Evolutionary conservation across 495 filamentous ascomycete species (phyloP), one percentile per base, ranked within the genome.

Genomic region (Apodospora peruviana): DNA sequence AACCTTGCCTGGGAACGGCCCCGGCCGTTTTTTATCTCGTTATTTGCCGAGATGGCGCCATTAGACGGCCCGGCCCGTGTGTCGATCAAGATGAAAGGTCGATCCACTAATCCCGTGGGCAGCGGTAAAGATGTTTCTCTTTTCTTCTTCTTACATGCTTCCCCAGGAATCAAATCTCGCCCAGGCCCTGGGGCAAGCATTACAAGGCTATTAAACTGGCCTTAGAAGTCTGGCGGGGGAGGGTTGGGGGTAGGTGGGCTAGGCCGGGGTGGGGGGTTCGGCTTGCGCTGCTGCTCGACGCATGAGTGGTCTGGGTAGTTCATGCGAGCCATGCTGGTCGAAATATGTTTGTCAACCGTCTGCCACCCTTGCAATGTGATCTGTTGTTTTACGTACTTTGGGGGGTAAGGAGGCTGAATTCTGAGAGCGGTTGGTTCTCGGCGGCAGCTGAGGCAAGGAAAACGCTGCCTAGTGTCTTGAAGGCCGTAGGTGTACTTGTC

Each of bases 201-300:
- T 23, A 14, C 27, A n/a, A 14, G 7, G n/a, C 11, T 39, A 17
- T 27, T 40, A 14, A 24, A 23, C 27, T 20, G 0, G 24, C 14
- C 17, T 42, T 49, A 59, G 21, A 47, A 53, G 9, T 45, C 52
- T 18, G 60, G 57, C 40, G 57, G 46, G 10, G 62, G 62, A 18
- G 62, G 62, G 23, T 66, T 61, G 2, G 62, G 62, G 2, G 56
- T 59, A 2, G 62, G 62, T 19, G 62, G 62, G 17, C 10, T 45
- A 11, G 62, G 62, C 36, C 48, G 55, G 14, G 62, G 62, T 18
- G 51, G 52, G 14, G 62, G 62, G 23, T 56, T 53, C 11, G 62
- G 62, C 47, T 59, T 66, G 12, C 45, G 53, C 37, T 32, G 53
- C 37, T 32, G 32, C 9, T 19, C 29, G 16, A 41, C 20, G 29